Evolutionary conservation across 179 eudicot species (phyloP), one percentile per base, ranked within the genome.

Genomic region (Camellia oleifera): DNA sequence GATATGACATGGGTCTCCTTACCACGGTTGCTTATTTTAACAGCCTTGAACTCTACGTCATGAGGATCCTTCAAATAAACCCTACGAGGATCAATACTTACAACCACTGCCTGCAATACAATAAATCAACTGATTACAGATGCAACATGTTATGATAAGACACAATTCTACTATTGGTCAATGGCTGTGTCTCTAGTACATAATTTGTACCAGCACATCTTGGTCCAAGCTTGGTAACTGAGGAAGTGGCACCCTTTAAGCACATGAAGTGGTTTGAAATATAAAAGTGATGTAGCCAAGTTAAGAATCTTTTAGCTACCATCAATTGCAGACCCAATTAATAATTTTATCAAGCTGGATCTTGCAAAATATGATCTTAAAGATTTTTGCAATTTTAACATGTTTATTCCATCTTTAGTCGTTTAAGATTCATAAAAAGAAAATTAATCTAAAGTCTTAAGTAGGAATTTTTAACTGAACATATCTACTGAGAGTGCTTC

Each of bases 51-150:
- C 74, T 48, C 52, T 48, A 48, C 52, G 7, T 48, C 52, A 48
- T 48, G 7, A 48, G 52, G 52, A 48, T 48, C 79, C 61, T 83
- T 87, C 85, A 96, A 66, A 84, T 92, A 96, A 71, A 94, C 89
- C 82, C 96, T 90, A 71, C 97, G 97, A 82, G 99, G 99, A 91
- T 96, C 99, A 83, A 96, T 94, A 88, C 99, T 94, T 26, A 96
- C 98, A 71, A 96, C 99, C 80, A 96, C 99, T 54, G 99, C 99
- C 99, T 96, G 88, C 70, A 77, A 85, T 69, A 26, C 62, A 67
- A 48, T 48, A 7, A 77, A 67, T 12, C 72, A 80, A 56, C 62
- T 26, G 45, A 67, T 60, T 68, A 18, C 50, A 56, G 62, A 66
- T 69, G n/a, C 74, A 45, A 74, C 1, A 7, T 17, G 58, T 48